Conservation (phyloP, 2,329 filamentous ascomycete species). For the Emmonsiellopsis sp. region DNA sequence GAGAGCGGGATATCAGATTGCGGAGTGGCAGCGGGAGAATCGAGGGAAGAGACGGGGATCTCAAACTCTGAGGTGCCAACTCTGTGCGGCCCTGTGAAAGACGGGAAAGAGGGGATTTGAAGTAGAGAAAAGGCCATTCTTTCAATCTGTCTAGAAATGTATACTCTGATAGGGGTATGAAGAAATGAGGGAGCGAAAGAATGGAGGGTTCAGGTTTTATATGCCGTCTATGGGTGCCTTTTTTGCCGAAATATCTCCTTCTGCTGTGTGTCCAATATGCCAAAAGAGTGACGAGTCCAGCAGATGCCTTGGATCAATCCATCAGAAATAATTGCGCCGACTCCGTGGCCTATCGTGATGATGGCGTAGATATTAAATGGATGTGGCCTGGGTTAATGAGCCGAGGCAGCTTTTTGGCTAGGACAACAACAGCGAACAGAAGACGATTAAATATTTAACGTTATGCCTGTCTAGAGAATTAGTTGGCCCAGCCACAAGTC, state of each 20-base stretch:
- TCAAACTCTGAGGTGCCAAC: slow-evolving; percentile 77
- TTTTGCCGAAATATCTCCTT: too few relatives aligned
- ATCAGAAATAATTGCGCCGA: neutral
- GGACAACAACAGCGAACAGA: too few relatives aligned
- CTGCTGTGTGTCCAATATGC: too few relatives aligned
- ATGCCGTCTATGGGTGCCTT: neutral
- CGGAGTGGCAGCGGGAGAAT: slow-evolving; percentile 42
- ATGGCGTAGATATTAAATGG: neutral
- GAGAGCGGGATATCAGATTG: slow-evolving; percentile 50
- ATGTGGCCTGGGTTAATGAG: neutral
- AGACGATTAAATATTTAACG: too few relatives aligned
- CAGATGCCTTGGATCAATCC: neutral
- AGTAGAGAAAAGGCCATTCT: neutral
- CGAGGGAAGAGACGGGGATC: slow-evolving; percentile 53
- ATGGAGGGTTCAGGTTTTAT: neutral
- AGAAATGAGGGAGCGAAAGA: neutral
- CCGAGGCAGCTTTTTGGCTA: neutral
- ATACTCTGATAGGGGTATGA: neutral
- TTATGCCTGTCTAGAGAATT: too few relatives aligned
- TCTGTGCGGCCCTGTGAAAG: slow-evolving; percentile 67
- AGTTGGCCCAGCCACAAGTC: too few relatives aligned
- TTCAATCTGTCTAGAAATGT: neutral
- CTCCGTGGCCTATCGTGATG: neutral
- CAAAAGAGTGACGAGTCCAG: too few relatives aligned
- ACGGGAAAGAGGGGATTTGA: slow-evolving; percentile 62